Base-by-base conservation (phyloP, 129 eudicot species). In the Chrysanthemum makinoi region DNA sequence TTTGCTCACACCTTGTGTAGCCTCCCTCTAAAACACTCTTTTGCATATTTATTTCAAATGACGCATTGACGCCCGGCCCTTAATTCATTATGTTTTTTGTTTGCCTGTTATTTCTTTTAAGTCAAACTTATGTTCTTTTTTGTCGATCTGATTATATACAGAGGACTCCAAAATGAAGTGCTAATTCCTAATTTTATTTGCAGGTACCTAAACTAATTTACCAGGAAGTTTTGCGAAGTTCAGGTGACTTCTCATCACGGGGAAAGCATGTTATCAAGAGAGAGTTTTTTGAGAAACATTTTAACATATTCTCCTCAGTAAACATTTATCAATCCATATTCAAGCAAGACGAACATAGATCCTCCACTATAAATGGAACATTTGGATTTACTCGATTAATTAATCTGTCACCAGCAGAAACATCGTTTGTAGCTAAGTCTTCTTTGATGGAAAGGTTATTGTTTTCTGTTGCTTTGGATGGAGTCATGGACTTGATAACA, bases 191-290 rank as follows among this genome's bases (percentile, higher is more conserved):
- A 39, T 70, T 53, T 55, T 56, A 19, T 65, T 65, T 78, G 47
- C 84, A 93, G 99, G 75, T 90, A 68, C 97, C 99, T 14, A 95
- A 90, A 73, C 68, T 95, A 75, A 74, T 95, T 59, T 88, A 87
- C 82, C 84, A 87, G 68, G 99, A 90, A 62, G 68, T 83, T 57
- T 59, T 75, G 57, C 86, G 65, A 26, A 51, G 72, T 57, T 79
- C 90, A 24, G 79, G 77, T 72, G 22, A 65, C 28, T 67, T 74
- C 59, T 72, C 65, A 54, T 87, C 84, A 71, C 67, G 61, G n/a
- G 80, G 62, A 48, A 79, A 84, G 61, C 76, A 51, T 22, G 70
- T 77, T 35, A 72, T 81, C 55, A 79, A 78, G 78, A 80, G 80
- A 77, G 86, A 70, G 24, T 82, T 66, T 13, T 70, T 85, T 60